Base-by-base conservation (phyloP, 257 asterid species). In the Petunia axillaris region DNA sequence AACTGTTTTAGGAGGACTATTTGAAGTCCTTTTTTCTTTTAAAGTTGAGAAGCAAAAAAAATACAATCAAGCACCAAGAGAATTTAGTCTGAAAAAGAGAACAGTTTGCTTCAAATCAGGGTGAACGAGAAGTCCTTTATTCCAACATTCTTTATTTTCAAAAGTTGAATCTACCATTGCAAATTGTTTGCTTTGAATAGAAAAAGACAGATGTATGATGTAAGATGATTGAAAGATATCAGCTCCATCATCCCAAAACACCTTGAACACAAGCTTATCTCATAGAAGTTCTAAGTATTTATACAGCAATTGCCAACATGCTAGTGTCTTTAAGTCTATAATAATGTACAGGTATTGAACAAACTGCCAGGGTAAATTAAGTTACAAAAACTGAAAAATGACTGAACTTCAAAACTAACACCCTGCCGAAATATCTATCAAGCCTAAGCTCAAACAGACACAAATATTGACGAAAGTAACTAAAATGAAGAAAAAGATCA, bases 281-380 rank as follows among this genome's bases (percentile, higher is more conserved):
- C 44, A 71, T 35, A 48, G 77, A 71, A 50, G 11, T 48, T 48
- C 35, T 71, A 50, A 71, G 35, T 4, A 6, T 71, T 35, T 48
- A 13, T 50, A 71, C 77, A 71, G 62, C 48, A 48, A 71, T 50
- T 35, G 77, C 13, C 77, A 50, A 44, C 77, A 48, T 35, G 62
- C 35, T 53, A n/a, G 50, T 9, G 77, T 35, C 77, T 71, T 60
- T 5, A 11, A 9, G 10, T 50, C 58, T 50, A 71, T 71, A 71
- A 71, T 71, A 71, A 48, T 71, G 77, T 71, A 71, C 77, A 71
- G 77, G 77, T 50, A 71, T 71, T 48, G 7, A 71, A 71, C 77
- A 50, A 71, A 35, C 77, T 71, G 77, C 46, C 77, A 71, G 62
- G 15, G 44, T 35, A 71, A 10, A 48, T 50, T 71, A 71, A 71